Conservation (phyloP, 1,284 basidiomycete species). For the Cryptococcus amylolentus region DNA sequence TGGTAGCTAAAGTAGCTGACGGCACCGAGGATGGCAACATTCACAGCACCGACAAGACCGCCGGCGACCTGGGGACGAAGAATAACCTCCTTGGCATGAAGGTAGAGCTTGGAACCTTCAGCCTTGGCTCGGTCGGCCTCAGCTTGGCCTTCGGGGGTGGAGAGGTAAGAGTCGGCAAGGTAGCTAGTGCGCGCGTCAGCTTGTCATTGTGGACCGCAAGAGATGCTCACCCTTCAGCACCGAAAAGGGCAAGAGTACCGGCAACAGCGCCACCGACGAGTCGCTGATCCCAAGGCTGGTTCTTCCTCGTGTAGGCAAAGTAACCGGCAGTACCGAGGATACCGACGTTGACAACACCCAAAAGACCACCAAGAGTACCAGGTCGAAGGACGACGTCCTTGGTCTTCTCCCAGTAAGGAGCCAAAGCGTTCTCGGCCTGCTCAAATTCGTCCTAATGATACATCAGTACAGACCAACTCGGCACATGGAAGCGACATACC, state of each 20-base stretch:
- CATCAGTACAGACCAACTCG: neutral
- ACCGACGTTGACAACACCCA: conserved; percentile 73
- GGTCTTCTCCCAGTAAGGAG: conserved; percentile 58
- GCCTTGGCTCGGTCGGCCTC: conserved; percentile 60
- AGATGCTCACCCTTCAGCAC: conserved; percentile 55
- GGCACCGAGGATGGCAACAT: conserved; percentile 63
- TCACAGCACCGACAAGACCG: conserved; percentile 66
- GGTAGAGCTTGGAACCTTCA: conserved; percentile 63
- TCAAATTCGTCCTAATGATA: conserved; percentile 44
- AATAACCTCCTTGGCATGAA: conserved; percentile 59
- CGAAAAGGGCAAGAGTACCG: conserved; percentile 58
- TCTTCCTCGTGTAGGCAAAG: conserved; percentile 63
- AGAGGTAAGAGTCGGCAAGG: conserved; percentile 60
- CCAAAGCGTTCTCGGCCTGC: conserved; percentile 58
- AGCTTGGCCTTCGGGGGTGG: conserved; percentile 59
- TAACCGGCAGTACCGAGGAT: conserved; percentile 63
- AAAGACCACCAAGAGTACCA: conserved; percentile 65
- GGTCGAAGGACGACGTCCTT: conserved; percentile 65
- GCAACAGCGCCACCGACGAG: conserved; percentile 58
- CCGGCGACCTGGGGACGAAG: conserved; percentile 67
- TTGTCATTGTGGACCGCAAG: neutral
- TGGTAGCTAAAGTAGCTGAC: conserved; percentile 66
- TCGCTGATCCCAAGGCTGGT: conserved; percentile 61
- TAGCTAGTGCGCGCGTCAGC: conserved; percentile 47
- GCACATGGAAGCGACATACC: conserved; percentile 36